phyloP scores from a whole-genome alignment of 2,329 filamentous ascomycete genomes.

The Keithomyces neogunnii region DNA sequence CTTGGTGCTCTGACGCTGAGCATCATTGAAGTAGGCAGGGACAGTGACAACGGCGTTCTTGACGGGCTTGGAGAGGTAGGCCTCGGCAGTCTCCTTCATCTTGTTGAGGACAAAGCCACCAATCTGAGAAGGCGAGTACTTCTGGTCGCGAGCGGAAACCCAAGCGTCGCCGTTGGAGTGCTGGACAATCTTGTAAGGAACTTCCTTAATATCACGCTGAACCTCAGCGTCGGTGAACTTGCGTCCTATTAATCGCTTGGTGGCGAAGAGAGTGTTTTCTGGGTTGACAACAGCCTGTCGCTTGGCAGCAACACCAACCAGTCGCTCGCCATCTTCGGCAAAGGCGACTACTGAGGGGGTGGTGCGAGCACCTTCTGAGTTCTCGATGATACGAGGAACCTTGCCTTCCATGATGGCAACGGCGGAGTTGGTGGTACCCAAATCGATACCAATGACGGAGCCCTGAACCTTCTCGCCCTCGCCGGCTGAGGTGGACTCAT shows the following conservation, averaged over 20 bases:
- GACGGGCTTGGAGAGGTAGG: slow-evolving; percentile 79
- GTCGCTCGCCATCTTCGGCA: slow-evolving; percentile 87
- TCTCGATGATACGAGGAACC: slow-evolving; percentile 91
- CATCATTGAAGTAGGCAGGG: slow-evolving; percentile 98
- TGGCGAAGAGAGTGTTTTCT: slow-evolving; percentile 96
- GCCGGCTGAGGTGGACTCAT: slow-evolving; percentile 54
- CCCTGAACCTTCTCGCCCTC: slow-evolving; percentile 76
- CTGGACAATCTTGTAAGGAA: slow-evolving; percentile 97
- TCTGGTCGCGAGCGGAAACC: slow-evolving; percentile 87
- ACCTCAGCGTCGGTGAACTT: slow-evolving; percentile 93
- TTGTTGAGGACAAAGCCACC: slow-evolving; percentile 94
- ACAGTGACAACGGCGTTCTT: slow-evolving; percentile 98
- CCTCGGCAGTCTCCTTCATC: slow-evolving; percentile 98
- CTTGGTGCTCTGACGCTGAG: slow-evolving; percentile 95
- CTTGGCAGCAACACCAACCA: slow-evolving; percentile 96
- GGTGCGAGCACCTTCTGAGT: slow-evolving; percentile 69
- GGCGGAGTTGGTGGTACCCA: slow-evolving; percentile 96
- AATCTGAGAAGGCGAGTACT: slow-evolving; percentile 97
- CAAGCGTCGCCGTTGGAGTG: slow-evolving; percentile 95
- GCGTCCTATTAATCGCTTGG: slow-evolving; percentile 96
- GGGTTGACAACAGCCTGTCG: slow-evolving; percentile 97
- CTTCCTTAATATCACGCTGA: slow-evolving; percentile 94
- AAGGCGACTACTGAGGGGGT: slow-evolving; percentile 84
- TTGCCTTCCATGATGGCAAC: slow-evolving; percentile 98
- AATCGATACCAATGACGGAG: slow-evolving; percentile 94